Percentiles rank a stretch among this genome's conserved stretches.
These are phyloP conservation scores for Dryas integrifolia DNA, from an alignment of 331 rosid genomes.

Conservation along the genomic window DNA sequence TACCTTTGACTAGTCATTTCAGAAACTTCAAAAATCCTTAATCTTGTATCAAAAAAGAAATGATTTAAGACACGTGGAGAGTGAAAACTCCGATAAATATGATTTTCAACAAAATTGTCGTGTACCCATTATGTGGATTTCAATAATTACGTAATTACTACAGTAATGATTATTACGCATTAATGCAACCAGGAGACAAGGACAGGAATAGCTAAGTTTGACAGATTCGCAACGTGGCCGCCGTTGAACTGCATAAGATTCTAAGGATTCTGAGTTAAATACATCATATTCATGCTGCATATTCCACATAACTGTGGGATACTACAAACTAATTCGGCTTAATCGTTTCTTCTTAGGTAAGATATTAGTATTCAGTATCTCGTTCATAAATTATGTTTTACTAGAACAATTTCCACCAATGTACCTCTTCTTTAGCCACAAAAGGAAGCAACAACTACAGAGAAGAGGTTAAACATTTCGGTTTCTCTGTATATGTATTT, in stretches of 20 bases:
- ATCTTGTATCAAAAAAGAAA: background rate
- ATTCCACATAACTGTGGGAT: background rate
- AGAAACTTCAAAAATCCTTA: constrained; percentile 1
- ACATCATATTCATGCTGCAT: background rate
- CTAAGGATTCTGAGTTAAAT: background rate
- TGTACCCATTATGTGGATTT: background rate
- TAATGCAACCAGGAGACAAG: background rate
- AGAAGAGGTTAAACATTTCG: background rate
- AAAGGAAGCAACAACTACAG: too few species aligned
- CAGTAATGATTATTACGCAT: background rate
- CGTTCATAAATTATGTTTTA: background rate
- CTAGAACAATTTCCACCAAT: background rate
- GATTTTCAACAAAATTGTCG: background rate
- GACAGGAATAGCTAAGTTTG: background rate
- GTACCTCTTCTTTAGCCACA: too few species aligned
- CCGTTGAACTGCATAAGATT: background rate
- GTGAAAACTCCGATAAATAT: background rate
- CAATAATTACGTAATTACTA: background rate
- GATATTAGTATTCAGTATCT: background rate
- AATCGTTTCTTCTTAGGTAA: background rate
- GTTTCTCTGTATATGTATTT: background rate
- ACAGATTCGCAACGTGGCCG: background rate
- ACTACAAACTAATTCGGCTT: background rate
- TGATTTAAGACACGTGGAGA: background rate
- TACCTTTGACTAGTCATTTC: background rate